Conservation (phyloP, 2,329 filamentous ascomycete species). For the Thelonectria discophora region DNA sequence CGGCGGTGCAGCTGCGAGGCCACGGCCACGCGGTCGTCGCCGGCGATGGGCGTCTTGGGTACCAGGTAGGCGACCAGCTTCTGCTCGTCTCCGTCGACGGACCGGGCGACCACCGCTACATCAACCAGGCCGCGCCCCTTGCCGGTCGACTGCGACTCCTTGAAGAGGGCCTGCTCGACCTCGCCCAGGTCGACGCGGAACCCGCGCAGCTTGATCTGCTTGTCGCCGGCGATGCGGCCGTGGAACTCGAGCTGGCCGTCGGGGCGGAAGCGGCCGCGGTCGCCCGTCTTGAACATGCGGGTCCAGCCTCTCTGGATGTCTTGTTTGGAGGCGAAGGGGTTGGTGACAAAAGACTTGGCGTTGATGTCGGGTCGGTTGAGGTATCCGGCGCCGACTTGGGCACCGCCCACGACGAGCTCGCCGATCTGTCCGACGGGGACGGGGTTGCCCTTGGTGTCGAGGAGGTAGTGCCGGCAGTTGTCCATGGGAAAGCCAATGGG, state of each 20-base stretch:
- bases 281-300: slow-evolving; percentile 55
- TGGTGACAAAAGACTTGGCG: slow-evolving; percentile 50
- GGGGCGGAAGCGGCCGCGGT: slow-evolving; percentile 48
- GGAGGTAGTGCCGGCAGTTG: slow-evolving; percentile 51
- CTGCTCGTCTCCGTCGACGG: slow-evolving; percentile 32
- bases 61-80: slow-evolving; percentile 39
- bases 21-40: slow-evolving; percentile 23
- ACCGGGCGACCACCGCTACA: slow-evolving; percentile 35
- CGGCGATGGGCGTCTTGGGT: slow-evolving; percentile 26
- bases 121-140: slow-evolving; percentile 25
- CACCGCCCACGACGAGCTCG: slow-evolving; percentile 54
- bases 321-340: slow-evolving; percentile 39
- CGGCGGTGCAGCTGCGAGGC: slow-evolving; percentile 32
- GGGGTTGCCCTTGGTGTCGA: slow-evolving; percentile 50
- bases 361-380: slow-evolving; percentile 57
- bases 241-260: slow-evolving; percentile 50
- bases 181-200: slow-evolving; percentile 53
- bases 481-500: slow-evolving; percentile 39
- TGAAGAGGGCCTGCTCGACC: slow-evolving; percentile 43
- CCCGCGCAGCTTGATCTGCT: slow-evolving; percentile 46
- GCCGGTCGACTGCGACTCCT: slow-evolving; percentile 29
- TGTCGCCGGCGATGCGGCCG: slow-evolving; percentile 51
- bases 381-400: slow-evolving; percentile 54
- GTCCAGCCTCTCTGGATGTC: slow-evolving; percentile 40
- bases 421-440: slow-evolving; percentile 50